Conservation (phyloP, 306 rosid species). For the Arachis hypogaea region DNA sequence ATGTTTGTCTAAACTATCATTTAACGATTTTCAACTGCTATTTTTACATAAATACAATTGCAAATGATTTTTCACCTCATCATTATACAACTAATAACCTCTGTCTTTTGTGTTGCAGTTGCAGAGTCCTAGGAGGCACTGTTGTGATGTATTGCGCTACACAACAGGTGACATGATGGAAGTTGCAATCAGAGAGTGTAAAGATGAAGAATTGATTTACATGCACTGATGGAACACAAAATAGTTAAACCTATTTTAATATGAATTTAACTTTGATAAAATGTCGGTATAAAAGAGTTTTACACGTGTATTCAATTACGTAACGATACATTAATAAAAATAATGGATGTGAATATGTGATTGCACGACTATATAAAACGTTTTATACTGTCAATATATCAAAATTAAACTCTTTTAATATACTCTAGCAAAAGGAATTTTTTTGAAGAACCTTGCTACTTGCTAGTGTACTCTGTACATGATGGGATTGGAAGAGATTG, state of each 20-base stretch:
- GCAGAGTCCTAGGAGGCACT: conserved; percentile 76
- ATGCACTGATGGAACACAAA: conserved; percentile 45
- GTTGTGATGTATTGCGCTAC: conserved; percentile 71
- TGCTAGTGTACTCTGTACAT: neutral
- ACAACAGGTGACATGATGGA: conserved; percentile 50
- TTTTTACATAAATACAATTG: neutral
- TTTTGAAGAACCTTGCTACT: neutral
- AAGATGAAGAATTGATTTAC: conserved; percentile 61
- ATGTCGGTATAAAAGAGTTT: no score
- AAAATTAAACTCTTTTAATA: neutral
- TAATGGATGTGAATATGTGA: no score
- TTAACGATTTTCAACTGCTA: no score
- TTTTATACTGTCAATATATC: no score
- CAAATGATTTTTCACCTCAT: neutral
- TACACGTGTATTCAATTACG: no score
- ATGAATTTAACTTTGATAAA: no score
- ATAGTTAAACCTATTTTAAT: no score
- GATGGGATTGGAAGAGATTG: neutral
- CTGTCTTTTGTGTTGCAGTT: conserved; percentile 43
- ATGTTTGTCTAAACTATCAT: neutral
- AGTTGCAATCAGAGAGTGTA: conserved; percentile 75
- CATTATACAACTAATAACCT: no score
- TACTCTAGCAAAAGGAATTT: neutral
- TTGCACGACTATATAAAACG: neutral
- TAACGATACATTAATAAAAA: no score